Conservation (phyloP, 345 rosid genomes). For the Pelargonium nanum region DNA sequence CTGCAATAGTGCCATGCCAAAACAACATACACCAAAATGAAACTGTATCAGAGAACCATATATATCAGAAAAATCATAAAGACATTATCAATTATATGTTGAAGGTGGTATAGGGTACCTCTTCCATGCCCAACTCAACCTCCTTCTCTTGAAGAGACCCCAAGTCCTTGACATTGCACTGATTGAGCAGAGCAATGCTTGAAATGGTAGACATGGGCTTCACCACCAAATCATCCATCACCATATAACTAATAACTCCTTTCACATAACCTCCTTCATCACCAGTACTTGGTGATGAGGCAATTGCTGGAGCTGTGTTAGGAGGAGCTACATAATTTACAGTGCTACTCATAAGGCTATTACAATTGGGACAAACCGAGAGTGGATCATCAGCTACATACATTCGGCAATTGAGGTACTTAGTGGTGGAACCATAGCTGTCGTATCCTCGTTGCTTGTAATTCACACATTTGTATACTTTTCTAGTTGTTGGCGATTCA, state of each 20-base stretch:
- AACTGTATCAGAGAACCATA: background rate
- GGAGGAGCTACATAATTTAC: background rate
- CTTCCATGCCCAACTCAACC: slow-evolving; percentile 5
- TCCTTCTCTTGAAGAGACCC: slow-evolving; percentile 6
- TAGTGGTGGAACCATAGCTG: no score
- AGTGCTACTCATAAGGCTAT: background rate
- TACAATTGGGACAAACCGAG: background rate
- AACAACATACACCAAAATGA: no score
- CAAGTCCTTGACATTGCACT: slow-evolving; percentile 6
- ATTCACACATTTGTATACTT: no score
- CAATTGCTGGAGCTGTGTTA: background rate
- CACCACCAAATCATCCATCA: slow-evolving; percentile 22
- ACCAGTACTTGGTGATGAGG: background rate
- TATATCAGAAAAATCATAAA: background rate
- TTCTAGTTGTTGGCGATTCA: no score
- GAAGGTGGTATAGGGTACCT: slow-evolving; percentile 7
- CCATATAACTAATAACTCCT: slow-evolving; percentile 20
- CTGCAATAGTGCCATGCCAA: background rate
- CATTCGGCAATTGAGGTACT: background rate
- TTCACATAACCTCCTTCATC: slow-evolving; percentile 17
- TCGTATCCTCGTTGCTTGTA: no score
- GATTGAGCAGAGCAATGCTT: slow-evolving; percentile 6
- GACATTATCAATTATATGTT: background rate
- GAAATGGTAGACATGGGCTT: slow-evolving; percentile 17
- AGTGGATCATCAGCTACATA: background rate